Percentiles rank a stretch among this genome's conserved stretches.
Conservation (phyloP, 2,329 filamentous ascomycete species). For the Colletotrichum sojae region DNA sequence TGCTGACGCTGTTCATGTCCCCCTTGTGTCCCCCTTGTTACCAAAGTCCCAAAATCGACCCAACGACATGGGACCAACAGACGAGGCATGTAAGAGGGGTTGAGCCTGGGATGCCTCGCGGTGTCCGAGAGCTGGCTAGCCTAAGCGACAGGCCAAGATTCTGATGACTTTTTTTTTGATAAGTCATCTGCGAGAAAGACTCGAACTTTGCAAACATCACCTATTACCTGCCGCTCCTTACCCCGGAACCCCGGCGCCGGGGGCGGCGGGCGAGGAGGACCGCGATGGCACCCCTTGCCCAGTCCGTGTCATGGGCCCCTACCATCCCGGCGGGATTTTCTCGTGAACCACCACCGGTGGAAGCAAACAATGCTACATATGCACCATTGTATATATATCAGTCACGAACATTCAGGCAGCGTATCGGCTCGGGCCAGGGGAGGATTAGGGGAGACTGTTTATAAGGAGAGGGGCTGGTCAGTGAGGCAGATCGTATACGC, state of each 20-base stretch:
- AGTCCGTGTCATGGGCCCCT: neutral
- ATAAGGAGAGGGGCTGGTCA: neutral
- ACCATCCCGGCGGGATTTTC: conserved; percentile 16
- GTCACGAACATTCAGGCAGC: neutral
- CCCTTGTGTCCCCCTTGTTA: neutral
- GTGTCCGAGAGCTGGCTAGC: neutral
- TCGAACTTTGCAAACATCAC: no score
- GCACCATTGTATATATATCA: neutral
- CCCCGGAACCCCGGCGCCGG: no score
- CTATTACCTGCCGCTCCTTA: no score
- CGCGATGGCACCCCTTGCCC: neutral
- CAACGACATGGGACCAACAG: conserved; percentile 3
- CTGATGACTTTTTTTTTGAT: no score
- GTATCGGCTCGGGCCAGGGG: neutral
- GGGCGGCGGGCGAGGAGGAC: neutral
- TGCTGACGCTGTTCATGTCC: neutral
- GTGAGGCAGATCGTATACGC: neutral
- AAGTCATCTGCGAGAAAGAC: no score
- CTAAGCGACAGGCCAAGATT: neutral
- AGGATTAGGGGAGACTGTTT: neutral
- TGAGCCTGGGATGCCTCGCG: no score
- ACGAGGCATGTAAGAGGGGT: neutral
- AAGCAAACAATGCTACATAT: neutral
- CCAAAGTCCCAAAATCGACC: conserved; percentile 11
- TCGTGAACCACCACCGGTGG: neutral